A percentile compares a stretch with the other conserved stretches of the same genome.
Evolutionary conservation across 2,329 filamentous ascomycete species (phyloP).

Genomic region (Cercospora sp.): DNA sequence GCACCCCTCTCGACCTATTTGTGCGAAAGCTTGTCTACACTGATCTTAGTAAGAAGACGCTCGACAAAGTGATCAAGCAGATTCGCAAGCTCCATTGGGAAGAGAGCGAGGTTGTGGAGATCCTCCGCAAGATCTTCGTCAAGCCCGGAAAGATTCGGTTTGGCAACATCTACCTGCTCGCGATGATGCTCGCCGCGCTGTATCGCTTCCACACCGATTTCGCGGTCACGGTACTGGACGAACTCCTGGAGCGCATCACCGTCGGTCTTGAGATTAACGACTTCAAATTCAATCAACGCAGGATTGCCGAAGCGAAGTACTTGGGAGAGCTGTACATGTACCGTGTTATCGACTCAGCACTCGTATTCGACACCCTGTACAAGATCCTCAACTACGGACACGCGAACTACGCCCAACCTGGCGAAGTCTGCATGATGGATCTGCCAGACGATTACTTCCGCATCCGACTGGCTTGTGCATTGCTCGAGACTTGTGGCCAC

Average conservation of each 20-base stretch:
- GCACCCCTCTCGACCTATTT: conserved; percentile 89
- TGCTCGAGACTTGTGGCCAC: conserved; percentile 92
- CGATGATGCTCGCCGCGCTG: conserved; percentile 82
- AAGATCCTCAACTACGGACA: conserved; percentile 93
- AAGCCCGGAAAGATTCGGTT: conserved; percentile 98
- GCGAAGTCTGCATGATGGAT: conserved; percentile 75
- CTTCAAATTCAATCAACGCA: conserved; percentile 94
- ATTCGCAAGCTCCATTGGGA: conserved; percentile 97
- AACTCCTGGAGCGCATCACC: conserved; percentile 81
- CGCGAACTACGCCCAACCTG: conserved; percentile 73
- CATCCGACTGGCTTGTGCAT: conserved; percentile 81
- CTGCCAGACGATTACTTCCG: conserved; percentile 94
- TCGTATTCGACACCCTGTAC: conserved; percentile 94
- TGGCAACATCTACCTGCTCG: conserved; percentile 90
- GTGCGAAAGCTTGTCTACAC: conserved; percentile 89
- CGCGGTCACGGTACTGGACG: conserved; percentile 87
- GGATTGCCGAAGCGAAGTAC: conserved; percentile 94
- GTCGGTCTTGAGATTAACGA: conserved; percentile 93
- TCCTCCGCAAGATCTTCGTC: conserved; percentile 87
- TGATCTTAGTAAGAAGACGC: conserved; percentile 90
- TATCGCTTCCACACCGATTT: conserved; percentile 92
- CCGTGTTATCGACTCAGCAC: conserved; percentile 89
- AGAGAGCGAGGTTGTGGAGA: conserved; percentile 77
- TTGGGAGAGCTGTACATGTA: conserved; percentile 97
- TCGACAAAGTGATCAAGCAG: conserved; percentile 90